Conservation (phyloP, 495 filamentous ascomycete genomes). For the Penicillium taxi region DNA sequence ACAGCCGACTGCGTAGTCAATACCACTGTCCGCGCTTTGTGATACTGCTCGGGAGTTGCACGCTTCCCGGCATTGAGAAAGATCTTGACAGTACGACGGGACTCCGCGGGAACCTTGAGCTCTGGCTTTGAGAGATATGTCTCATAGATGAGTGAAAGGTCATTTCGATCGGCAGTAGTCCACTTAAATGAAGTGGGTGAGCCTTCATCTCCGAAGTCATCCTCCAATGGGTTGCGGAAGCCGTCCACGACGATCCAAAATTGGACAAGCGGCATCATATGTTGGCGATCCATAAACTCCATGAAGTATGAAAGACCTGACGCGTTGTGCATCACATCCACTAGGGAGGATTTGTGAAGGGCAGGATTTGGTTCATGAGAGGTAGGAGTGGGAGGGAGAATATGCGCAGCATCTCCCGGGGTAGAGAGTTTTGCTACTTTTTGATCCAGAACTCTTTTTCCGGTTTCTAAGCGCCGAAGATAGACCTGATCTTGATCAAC, state of each 20-base stretch:
- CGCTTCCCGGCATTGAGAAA: conserved; percentile 71
- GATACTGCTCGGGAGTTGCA: conserved; percentile 74
- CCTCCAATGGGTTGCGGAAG: conserved; percentile 90
- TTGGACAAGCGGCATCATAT: conserved; percentile 82
- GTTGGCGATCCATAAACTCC: conserved; percentile 96
- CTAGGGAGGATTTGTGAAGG: conserved; percentile 62
- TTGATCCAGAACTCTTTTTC: conserved; percentile 83
- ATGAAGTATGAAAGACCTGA: conserved; percentile 95
- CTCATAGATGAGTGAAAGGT: conserved; percentile 83
- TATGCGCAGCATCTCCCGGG: conserved; percentile 42
- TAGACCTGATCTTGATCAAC: conserved; percentile 78
- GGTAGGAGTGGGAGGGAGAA: conserved; percentile 23
- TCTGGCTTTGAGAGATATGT: conserved; percentile 78
- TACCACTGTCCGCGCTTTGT: conserved; percentile 72
- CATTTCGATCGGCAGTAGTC: conserved; percentile 77
- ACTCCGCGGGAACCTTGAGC: conserved; percentile 62
- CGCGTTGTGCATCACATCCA: conserved; percentile 77
- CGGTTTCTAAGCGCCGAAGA: conserved; percentile 79
- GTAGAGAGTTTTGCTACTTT: conserved; percentile 75
- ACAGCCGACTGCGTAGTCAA: conserved; percentile 74
- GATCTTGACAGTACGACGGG: conserved; percentile 57
- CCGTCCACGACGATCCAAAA: conserved; percentile 99
- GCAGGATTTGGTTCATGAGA: conserved; percentile 40
- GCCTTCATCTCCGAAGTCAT: conserved; percentile 67
- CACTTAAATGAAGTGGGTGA: conserved; percentile 58